Percentiles rank a stretch among this genome's conserved stretches.
Conservation (phyloP, 306 rosid species). For the Glycine latifolia region DNA sequence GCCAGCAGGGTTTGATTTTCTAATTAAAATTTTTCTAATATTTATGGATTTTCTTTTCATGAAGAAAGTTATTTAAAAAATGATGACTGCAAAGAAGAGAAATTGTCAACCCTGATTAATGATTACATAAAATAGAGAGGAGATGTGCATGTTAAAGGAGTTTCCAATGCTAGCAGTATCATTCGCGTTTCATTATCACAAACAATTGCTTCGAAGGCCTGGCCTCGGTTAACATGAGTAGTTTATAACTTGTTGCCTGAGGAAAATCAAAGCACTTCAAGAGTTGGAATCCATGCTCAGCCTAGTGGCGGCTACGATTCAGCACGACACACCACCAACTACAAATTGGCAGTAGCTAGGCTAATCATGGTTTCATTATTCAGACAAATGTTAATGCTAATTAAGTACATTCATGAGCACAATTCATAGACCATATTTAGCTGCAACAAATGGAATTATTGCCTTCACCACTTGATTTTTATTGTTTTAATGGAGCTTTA, state of each 20-base stretch:
- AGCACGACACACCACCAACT: constrained; percentile 19
- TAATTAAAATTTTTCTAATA: background rate
- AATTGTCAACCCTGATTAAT: background rate
- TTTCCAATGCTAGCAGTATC: background rate
- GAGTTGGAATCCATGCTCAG: background rate
- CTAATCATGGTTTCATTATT: constrained; percentile 1
- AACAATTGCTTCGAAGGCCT: background rate
- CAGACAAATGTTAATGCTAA: constrained; percentile 23
- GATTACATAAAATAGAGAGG: background rate
- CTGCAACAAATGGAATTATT: constrained; percentile 5
- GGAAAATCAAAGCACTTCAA: constrained; percentile 20
- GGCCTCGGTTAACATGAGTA: background rate
- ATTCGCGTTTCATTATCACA: background rate
- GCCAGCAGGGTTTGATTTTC: background rate
- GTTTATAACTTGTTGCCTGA: background rate
- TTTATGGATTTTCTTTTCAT: background rate
- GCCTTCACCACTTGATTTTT: constrained; percentile 14
- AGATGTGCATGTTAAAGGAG: background rate
- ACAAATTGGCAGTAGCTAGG: background rate
- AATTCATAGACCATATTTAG: constrained; percentile 1
- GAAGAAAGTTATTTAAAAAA: background rate
- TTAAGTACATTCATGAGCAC: constrained; percentile 19
- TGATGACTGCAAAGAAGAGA: background rate
- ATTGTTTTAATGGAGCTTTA: background rate
- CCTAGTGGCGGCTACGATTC: constrained; percentile 4